Conservation (phyloP, 1,284 basidiomycete species). For the Heterobasidion occidentale region DNA sequence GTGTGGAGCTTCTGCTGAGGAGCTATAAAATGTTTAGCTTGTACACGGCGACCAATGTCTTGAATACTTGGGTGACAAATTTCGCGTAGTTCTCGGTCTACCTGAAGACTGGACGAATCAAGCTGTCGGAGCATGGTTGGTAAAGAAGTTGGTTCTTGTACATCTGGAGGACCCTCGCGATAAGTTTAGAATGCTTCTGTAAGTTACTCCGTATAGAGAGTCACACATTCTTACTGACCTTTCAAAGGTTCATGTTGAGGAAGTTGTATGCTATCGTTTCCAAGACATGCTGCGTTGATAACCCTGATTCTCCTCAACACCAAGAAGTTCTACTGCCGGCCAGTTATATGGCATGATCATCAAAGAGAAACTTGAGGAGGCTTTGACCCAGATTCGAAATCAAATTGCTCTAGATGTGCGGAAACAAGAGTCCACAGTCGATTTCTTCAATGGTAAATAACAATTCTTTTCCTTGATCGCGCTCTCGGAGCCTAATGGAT, state of each 20-base stretch:
- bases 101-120: slow-evolving; percentile 93
- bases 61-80: slow-evolving; percentile 97
- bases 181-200: slow-evolving; percentile 97
- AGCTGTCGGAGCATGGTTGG: slow-evolving; percentile 77
- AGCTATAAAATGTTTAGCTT: slow-evolving; percentile 93
- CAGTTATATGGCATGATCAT: slow-evolving; percentile 95
- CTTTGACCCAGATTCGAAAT: slow-evolving; percentile 67
- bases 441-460: slow-evolving; percentile 75
- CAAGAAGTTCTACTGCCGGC: slow-evolving; percentile 95
- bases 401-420: slow-evolving; percentile 75
- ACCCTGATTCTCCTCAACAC: slow-evolving; percentile 98
- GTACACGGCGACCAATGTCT: slow-evolving; percentile 91
- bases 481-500: slow-evolving; percentile 3
- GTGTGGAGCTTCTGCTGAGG: slow-evolving; percentile 94
- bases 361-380: slow-evolving; percentile 95
- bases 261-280: slow-evolving; percentile 94
- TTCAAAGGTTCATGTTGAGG: slow-evolving; percentile 89
- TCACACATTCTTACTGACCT: background rate
- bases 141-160: slow-evolving; percentile 86
- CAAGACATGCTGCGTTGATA: slow-evolving; percentile 87
- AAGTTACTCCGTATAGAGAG: slow-evolving; percentile 21
- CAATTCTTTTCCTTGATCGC: background rate
- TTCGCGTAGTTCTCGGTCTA: slow-evolving; percentile 85
- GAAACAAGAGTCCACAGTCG: slow-evolving; percentile 63
- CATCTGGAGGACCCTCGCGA: slow-evolving; percentile 88